A percentile compares a stretch with the other conserved stretches of the same genome.
These are phyloP conservation scores for Colletotrichum kahawae DNA, from an alignment of 2,329 filamentous ascomycete genomes.

Conservation along the genomic window DNA sequence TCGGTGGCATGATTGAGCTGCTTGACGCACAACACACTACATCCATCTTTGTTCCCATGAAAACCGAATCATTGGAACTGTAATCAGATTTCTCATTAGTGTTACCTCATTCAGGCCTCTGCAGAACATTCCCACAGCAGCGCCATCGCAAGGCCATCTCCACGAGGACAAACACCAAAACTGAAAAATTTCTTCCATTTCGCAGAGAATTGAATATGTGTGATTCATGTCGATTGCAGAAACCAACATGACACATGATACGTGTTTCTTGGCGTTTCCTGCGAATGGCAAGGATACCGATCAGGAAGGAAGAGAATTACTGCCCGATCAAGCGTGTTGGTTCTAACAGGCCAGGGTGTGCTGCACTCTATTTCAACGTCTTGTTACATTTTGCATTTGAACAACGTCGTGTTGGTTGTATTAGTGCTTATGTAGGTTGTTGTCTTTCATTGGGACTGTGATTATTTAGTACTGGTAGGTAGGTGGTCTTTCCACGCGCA, in stretches of 20 bases:
- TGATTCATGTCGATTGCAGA: background rate
- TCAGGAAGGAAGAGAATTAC: background rate
- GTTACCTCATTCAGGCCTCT: background rate
- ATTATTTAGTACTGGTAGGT: background rate
- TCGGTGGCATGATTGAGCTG: too few relatives aligned
- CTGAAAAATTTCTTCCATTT: background rate
- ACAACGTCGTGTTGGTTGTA: fast-evolving
- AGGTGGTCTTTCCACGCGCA: background rate
- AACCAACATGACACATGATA: background rate
- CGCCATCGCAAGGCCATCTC: background rate
- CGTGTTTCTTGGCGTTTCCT: background rate
- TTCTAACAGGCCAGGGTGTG: background rate
- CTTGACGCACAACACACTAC: too few relatives aligned
- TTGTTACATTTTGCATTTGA: background rate
- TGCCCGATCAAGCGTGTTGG: background rate
- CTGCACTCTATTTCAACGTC: background rate
- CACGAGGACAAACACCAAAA: background rate
- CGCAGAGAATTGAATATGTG: too few relatives aligned
- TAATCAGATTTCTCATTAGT: background rate
- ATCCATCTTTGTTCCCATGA: too few relatives aligned
- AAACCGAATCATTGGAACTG: too few relatives aligned
- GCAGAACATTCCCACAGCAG: background rate
- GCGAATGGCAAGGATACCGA: background rate
- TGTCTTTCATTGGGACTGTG: too few relatives aligned
- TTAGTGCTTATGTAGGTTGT: background rate